These are phyloP conservation scores for Hypoxylon sp. DNA, from an alignment of 2,329 filamentous ascomycete genomes.

Conservation along the genomic window DNA sequence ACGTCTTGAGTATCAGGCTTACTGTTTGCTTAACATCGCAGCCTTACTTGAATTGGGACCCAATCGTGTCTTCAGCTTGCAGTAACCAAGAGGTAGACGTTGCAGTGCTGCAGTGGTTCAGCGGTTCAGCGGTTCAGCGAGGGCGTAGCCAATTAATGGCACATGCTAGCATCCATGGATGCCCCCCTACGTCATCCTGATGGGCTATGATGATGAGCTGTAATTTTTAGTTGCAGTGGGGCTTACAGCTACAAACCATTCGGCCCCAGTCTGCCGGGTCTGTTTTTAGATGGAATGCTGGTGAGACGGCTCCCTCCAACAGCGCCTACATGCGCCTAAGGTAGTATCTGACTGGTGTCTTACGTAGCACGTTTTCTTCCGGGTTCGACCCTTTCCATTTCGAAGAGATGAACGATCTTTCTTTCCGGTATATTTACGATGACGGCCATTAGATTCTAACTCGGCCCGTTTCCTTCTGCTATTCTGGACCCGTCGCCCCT, in stretches of 20 bases:
- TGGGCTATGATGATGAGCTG: conserved; percentile 23
- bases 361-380: conserved; percentile 10
- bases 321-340: no score
- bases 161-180: conserved; percentile 12
- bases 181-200: conserved; percentile 34
- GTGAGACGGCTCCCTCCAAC: conserved; percentile 11
- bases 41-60: neutral
- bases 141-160: conserved; percentile 31
- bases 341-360: conserved; percentile 17
- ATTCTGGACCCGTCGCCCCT: conserved; percentile 3
- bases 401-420: conserved; percentile 10
- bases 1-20: neutral
- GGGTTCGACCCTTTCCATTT: conserved; percentile 9
- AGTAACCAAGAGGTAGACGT: neutral
- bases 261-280: conserved; percentile 25
- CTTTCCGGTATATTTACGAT: conserved; percentile 21
- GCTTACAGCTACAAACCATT: conserved; percentile 22
- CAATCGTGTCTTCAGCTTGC: neutral
- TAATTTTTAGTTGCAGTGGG: neutral
- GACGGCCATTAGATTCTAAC: conserved; percentile 13
- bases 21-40: neutral
- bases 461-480: conserved; percentile 26
- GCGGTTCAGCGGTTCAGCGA: conserved; percentile 9
- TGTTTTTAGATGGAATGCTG: conserved; percentile 8
- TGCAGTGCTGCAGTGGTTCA: conserved; percentile 13